Evolutionary conservation across 352 stramenopile species (phyloP), one percentile per base, ranked within the genome.

Genomic region (Detonula confervacea): DNA sequence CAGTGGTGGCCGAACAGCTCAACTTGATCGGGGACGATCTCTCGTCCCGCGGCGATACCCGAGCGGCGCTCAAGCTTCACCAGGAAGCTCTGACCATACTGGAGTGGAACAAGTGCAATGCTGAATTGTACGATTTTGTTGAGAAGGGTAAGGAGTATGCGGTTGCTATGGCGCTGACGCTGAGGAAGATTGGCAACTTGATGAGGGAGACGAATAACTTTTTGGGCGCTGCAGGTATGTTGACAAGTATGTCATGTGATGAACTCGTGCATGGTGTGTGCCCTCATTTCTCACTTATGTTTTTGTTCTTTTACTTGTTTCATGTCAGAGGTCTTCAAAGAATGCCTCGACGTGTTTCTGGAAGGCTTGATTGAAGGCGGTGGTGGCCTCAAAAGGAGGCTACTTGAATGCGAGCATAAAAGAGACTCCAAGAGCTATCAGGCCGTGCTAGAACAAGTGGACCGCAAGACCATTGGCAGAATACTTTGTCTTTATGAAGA

Each of bases 91-190:
- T 71, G 14, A 9, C 18, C 33, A 71, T 71, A 55, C 46, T 71
- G 29, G 62, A 71, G 18, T 71, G 62, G 62, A 71, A 71, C n/a
- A 60, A 52, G 42, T 60, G 46, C 46, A 49, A 62, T 35, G 62
- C 62, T 42, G 30, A 62, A 12, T 18, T 71, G 20, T 71, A 52
- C 51, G 62, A 71, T 16, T 27, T 39, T 12, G 22, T n/a, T 7
- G 27, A 29, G 0, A 5, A 39, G 11, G 33, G 12, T 42, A 57
- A 29, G 29, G 33, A 51, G 2, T 61, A 57, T 49, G 29, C 66
- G 1, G n/a, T 74, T 8, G 66, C 56, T 5, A 66, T 65, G 66
- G 66, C 66, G 0, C 20, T 61, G 11, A 66, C 66, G 35, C 29
- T 74, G 0, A 55, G 52, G 16, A 6, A 30, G 1, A 59, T 74